Evolutionary conservation across 306 rosid species (phyloP).

Genomic region (Acacia melanoxylon): DNA sequence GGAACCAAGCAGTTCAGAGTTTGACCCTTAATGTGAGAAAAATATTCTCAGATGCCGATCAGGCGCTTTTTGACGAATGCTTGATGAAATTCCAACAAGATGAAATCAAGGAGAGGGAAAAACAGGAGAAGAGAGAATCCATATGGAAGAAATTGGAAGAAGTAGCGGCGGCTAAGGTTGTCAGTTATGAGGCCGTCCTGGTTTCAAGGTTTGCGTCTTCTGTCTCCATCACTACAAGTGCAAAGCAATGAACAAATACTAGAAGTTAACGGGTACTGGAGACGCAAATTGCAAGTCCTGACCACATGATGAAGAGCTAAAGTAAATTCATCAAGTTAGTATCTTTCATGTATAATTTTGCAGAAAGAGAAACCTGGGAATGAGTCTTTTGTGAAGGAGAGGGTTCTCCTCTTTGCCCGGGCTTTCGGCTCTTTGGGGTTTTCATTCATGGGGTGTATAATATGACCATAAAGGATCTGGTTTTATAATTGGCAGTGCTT

Average conservation of each 20-base stretch:
- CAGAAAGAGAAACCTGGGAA: slow-evolving; percentile 10
- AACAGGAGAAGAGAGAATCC: slow-evolving; percentile 53
- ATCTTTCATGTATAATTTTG: background rate
- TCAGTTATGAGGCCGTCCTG: slow-evolving; percentile 52
- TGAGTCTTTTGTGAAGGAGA: slow-evolving; percentile 25
- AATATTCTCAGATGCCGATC: slow-evolving; percentile 61
- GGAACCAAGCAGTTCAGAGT: slow-evolving; percentile 77
- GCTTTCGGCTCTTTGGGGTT: slow-evolving; percentile 28
- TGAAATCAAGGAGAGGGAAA: slow-evolving; percentile 53
- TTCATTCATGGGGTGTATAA: slow-evolving; percentile 35
- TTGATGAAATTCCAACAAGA: slow-evolving; percentile 50
- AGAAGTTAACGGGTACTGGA: slow-evolving; percentile 30
- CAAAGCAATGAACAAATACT: slow-evolving; percentile 35
- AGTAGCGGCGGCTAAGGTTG: slow-evolving; percentile 51
- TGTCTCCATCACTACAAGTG: slow-evolving; percentile 36
- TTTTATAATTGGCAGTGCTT: slow-evolving; percentile 33
- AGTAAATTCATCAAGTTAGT: slow-evolving; percentile 1
- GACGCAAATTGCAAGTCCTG: slow-evolving; percentile 17
- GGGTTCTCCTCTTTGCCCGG: slow-evolving; percentile 22
- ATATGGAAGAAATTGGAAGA: slow-evolving; percentile 61
- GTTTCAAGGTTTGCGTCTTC: slow-evolving; percentile 50
- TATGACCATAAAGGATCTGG: slow-evolving; percentile 45
- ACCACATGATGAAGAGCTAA: slow-evolving; percentile 21
- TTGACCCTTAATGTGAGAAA: slow-evolving; percentile 63
- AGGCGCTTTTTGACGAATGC: slow-evolving; percentile 54